Evolutionary conservation across 306 rosid species (phyloP), one percentile per base, ranked within the genome.

Genomic region (Chamaecrista fasciculata): DNA sequence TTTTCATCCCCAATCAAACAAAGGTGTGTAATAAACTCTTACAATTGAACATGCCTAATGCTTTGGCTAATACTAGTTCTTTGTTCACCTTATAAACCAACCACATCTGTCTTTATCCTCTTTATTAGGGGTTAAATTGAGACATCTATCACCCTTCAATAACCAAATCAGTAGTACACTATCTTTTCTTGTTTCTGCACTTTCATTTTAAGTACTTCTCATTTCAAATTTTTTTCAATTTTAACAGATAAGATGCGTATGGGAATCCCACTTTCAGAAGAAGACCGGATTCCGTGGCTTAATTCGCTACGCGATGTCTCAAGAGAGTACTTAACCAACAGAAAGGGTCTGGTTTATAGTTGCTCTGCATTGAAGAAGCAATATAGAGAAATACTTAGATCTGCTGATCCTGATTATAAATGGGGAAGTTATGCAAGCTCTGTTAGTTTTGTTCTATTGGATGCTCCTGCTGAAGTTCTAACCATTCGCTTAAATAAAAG

Each of bases 251-350:
- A 93, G 77, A 93, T 88, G 98, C 43, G 73, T 0, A 66, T 60
- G 29, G 98, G 96, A 53, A 86, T 83, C 66, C 97, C 96, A 16
- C 96, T 93, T 24, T 70, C 87, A 0, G 91, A 88, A 33, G 87
- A 90, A 46, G 98, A 90, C 69, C 65, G 98, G 33, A 73, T 65
- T 24, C 98, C 97, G 1, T 93, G 98, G 98, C 96, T 93, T 19
- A 91, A 93, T 75, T 70, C 77, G 15, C 83, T 88, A 14, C 75
- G 81, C 2, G 73, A 80, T 55, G 53, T 57, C 28, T 69, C 75
- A 28, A 74, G 59, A 69, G 87, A 83, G 26, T 40, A 36, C 69
- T 36, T 88, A 16, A 53, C 60, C 0, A 63, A 66, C 44, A 62
- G 59, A 40, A 76, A 58, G 21, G 81, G 71, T 62, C 23, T 88